A percentile compares a stretch with the other conserved stretches of the same genome.
Conservation (phyloP, 2,329 filamentous ascomycete species). For the Penicillium sp. region DNA sequence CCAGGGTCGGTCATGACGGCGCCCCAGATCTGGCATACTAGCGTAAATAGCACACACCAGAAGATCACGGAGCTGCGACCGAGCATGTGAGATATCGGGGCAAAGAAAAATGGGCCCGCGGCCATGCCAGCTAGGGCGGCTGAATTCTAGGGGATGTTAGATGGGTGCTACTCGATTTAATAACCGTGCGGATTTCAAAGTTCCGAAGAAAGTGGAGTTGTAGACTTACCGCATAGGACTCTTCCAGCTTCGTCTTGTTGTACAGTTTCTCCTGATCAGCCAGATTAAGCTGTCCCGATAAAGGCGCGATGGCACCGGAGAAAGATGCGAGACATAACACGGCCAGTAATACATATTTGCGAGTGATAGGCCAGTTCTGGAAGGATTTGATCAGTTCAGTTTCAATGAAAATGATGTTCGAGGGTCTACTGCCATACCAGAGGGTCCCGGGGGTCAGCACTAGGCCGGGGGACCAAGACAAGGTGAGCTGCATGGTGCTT, state of each 20-base stretch:
- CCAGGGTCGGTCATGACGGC: slow-evolving; percentile 37
- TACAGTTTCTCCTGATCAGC: slow-evolving; percentile 39
- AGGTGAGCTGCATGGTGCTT: slow-evolving; percentile 19
- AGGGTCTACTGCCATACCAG: slow-evolving; percentile 27
- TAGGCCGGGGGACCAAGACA: slow-evolving; percentile 42
- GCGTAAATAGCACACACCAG: slow-evolving; percentile 39
- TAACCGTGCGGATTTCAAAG: background rate
- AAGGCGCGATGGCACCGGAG: slow-evolving; percentile 36
- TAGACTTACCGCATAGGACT: slow-evolving; percentile 34
- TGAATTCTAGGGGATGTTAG: slow-evolving; percentile 29
- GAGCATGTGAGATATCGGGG: slow-evolving; percentile 38
- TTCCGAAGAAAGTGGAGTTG: background rate
- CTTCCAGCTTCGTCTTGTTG: slow-evolving; percentile 32
- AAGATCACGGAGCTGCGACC: slow-evolving; percentile 43
- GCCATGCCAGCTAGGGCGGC: slow-evolving; percentile 44
- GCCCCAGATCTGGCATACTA: slow-evolving; percentile 41
- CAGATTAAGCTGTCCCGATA: slow-evolving; percentile 40
- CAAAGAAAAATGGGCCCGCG: slow-evolving; percentile 41
- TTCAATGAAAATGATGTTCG: background rate
- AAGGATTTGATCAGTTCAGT: background rate
- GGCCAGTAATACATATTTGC: slow-evolving; percentile 35
- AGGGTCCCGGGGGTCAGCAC: slow-evolving; percentile 35
- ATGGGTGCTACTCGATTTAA: background rate
- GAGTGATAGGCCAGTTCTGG: slow-evolving; percentile 37
- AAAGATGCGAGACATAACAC: slow-evolving; percentile 40